Conservation (phyloP, 2,329 filamentous ascomycete genomes). For the Colletotrichum salicis region DNA sequence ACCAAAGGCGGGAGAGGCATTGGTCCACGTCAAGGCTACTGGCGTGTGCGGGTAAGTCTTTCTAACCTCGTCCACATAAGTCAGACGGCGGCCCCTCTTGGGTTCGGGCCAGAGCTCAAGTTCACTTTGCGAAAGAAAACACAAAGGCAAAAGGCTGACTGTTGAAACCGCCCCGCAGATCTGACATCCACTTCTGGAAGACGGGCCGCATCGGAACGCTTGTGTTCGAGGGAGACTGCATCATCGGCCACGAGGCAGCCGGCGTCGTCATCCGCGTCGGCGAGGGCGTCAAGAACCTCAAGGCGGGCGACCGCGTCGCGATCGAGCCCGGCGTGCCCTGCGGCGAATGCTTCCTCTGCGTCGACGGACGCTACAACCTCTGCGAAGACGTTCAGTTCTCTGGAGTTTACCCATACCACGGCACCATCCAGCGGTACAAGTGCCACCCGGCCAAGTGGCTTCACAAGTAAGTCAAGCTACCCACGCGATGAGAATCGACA, state of each 20-base stretch:
- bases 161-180: constrained; percentile 48
- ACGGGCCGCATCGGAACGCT: constrained; percentile 71
- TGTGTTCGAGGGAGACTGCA: constrained; percentile 70
- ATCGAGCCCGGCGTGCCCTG: constrained; percentile 75
- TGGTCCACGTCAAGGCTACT: constrained; percentile 71
- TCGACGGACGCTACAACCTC: constrained; percentile 70
- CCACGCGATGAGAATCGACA: neutral
- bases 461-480: constrained; percentile 54
- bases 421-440: constrained; percentile 71
- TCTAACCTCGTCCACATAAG: neutral
- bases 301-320: constrained; percentile 72
- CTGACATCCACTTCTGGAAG: constrained; percentile 77
- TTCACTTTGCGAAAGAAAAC: no score
- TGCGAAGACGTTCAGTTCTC: constrained; percentile 71
- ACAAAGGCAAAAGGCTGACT: neutral
- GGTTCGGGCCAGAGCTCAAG: no score
- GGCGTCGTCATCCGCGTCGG: constrained; percentile 69
- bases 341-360: constrained; percentile 67
- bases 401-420: constrained; percentile 69
- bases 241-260: constrained; percentile 73
- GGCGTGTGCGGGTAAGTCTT: constrained; percentile 69
- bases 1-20: constrained; percentile 64
- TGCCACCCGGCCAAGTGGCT: constrained; percentile 70
- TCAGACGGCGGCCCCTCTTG: no score
- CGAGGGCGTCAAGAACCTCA: constrained; percentile 62